A percentile compares a stretch with the other conserved stretches of the same genome.
Evolutionary conservation across 345 rosid species (phyloP).

Genomic region (Acer negundo): DNA sequence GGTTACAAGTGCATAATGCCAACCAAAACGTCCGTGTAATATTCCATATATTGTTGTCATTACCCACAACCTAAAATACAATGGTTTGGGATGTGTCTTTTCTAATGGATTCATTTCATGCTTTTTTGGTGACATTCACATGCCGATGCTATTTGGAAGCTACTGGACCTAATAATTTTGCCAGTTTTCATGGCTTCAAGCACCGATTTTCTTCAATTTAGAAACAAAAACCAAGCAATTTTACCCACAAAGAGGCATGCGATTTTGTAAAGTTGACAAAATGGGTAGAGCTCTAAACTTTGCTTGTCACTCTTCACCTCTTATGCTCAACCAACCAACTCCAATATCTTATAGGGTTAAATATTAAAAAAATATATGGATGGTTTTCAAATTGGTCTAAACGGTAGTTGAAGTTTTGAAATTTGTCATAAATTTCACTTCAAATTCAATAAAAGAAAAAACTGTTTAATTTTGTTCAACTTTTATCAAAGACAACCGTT

Average conservation of each 20-base stretch:
- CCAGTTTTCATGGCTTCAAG: too few relatives aligned
- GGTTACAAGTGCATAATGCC: too few relatives aligned
- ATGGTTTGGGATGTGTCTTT: slow-evolving; percentile 6
- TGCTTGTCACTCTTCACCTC: not conserved
- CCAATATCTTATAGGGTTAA: not conserved
- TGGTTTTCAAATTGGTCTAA: too few relatives aligned
- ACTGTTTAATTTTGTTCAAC: too few relatives aligned
- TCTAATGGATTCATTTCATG: not conserved
- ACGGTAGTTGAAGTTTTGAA: too few relatives aligned
- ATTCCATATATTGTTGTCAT: not conserved
- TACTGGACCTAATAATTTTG: not conserved
- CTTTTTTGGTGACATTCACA: not conserved
- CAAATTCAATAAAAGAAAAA: too few relatives aligned
- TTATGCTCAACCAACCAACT: not conserved
- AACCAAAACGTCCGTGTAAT: too few relatives aligned
- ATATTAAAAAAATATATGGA: too few relatives aligned
- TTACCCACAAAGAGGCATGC: not conserved
- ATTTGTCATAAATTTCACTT: too few relatives aligned
- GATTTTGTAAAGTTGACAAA: not conserved
- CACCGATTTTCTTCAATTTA: not conserved
- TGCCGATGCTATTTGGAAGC: not conserved
- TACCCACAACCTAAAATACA: not conserved
- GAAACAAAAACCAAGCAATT: not conserved
- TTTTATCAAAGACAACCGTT: too few relatives aligned
- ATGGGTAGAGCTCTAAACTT: not conserved